Conservation (phyloP, 2,329 filamentous ascomycete species). For the Xylaria sp. region DNA sequence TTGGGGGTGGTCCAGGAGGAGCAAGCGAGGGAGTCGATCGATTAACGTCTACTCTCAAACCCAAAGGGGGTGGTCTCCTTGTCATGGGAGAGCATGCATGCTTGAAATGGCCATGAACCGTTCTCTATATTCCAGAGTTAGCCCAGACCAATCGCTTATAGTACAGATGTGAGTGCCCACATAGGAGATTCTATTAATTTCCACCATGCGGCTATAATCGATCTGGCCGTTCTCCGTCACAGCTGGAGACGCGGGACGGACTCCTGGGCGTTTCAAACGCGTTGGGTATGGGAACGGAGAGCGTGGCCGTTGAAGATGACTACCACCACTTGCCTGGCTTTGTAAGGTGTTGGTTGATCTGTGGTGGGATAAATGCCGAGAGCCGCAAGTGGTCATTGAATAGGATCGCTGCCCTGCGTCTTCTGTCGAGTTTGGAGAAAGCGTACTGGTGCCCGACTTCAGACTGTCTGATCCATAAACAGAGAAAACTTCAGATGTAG, state of each 20-base stretch:
- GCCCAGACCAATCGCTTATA: conserved; percentile 16
- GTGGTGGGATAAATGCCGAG: conserved; percentile 58
- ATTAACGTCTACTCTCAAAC: conserved; percentile 54
- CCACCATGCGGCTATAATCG: conserved; percentile 62
- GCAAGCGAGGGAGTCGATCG: conserved; percentile 55
- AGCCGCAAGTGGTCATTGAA: conserved; percentile 64
- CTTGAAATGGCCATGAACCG: conserved; percentile 56
- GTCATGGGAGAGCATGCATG: conserved; percentile 51
- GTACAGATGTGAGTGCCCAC: conserved; percentile 48
- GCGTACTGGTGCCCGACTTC: conserved; percentile 55
- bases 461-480: conserved; percentile 64
- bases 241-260: conserved; percentile 61
- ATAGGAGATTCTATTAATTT: conserved; percentile 59
- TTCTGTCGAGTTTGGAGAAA: conserved; percentile 55
- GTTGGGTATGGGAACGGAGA: conserved; percentile 70
- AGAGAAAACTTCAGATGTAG: conserved; percentile 65
- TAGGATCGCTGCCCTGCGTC: conserved; percentile 61
- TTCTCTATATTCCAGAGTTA: conserved; percentile 52
- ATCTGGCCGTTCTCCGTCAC: conserved; percentile 59
- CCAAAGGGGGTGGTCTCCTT: conserved; percentile 53
- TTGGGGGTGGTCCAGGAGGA: conserved; percentile 36
- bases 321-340: conserved; percentile 55
- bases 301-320: conserved; percentile 61
- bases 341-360: conserved; percentile 60
- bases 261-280: conserved; percentile 64